A percentile compares a stretch with the other conserved stretches of the same genome.
These are phyloP conservation scores for Oenanthe javanica DNA, from an alignment of 140 eudicot species.

Conservation along the genomic window DNA sequence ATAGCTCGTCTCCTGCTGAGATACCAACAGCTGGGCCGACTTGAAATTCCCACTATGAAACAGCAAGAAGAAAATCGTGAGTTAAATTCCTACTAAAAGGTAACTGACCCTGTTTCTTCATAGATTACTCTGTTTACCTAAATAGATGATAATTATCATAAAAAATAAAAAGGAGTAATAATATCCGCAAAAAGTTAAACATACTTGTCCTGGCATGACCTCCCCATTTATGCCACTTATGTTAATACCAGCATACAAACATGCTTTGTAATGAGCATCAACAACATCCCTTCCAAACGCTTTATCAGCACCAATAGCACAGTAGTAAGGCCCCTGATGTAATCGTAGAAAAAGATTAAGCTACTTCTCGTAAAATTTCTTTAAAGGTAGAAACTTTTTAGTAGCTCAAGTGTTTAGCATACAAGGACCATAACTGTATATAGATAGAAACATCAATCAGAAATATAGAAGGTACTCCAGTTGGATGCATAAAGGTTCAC, in stretches of 20 bases:
- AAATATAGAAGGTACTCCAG: neutral
- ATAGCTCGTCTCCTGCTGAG: constrained; percentile 74
- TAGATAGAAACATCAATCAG: neutral
- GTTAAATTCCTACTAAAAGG: neutral
- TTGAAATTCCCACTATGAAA: constrained; percentile 77
- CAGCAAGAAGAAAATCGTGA: neutral
- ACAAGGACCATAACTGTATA: neutral
- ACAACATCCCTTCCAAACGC: constrained; percentile 85
- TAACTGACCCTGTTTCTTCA: neutral
- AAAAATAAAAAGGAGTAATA: neutral
- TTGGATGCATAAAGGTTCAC: constrained; percentile 15
- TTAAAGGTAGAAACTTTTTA: neutral
- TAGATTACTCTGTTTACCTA: neutral
- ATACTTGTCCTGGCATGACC: constrained; percentile 93
- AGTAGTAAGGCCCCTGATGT: constrained; percentile 78
- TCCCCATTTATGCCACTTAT: constrained; percentile 82
- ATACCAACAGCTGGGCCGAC: constrained; percentile 89
- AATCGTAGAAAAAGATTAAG: neutral
- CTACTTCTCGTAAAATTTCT: neutral
- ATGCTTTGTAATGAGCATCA: constrained; percentile 82
- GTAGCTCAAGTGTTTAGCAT: neutral
- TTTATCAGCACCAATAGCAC: constrained; percentile 80
- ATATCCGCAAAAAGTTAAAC: neutral
- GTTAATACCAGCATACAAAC: constrained; percentile 77
- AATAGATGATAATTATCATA: neutral